A percentile compares a stretch with the other conserved stretches of the same genome.
Evolutionary conservation across 2,329 filamentous ascomycete genomes (phyloP).

Genomic region (Neurospora sp.): DNA sequence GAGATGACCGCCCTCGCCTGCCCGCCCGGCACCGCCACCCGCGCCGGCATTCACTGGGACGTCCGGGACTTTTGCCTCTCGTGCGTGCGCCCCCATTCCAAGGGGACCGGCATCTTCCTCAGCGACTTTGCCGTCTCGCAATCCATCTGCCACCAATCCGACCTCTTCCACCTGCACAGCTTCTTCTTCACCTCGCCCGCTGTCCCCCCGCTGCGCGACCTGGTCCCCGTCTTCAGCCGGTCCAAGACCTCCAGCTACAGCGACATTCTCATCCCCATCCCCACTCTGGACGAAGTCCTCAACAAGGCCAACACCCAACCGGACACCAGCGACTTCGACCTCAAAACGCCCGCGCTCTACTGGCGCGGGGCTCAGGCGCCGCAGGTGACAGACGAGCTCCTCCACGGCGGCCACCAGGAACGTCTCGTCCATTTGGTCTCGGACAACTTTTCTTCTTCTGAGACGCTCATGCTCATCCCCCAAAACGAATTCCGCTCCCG

Average conservation of each 20-base stretch:
- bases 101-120: constrained; percentile 47
- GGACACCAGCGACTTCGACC: constrained; percentile 43
- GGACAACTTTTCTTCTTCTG: constrained; percentile 35
- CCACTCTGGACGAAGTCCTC: constrained; percentile 19
- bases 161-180: constrained; percentile 63
- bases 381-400: constrained; percentile 41
- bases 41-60: constrained; percentile 52
- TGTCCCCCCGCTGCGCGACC: constrained; percentile 49
- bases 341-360: constrained; percentile 57
- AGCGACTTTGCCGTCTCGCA: constrained; percentile 54
- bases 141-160: constrained; percentile 67
- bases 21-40: constrained; percentile 48
- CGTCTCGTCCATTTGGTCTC: constrained; percentile 62
- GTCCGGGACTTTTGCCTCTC: constrained; percentile 51
- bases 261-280: constrained; percentile 61
- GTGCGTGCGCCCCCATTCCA: constrained; percentile 55
- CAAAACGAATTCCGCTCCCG: background rate
- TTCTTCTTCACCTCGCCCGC: constrained; percentile 58
- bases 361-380: constrained; percentile 50
- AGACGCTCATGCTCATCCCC: background rate
- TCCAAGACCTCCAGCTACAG: constrained; percentile 62
- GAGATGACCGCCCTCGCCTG: constrained; percentile 40
- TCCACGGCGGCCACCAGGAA: constrained; percentile 60
- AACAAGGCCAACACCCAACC: constrained; percentile 30
- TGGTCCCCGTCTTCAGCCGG: constrained; percentile 67